Percentiles rank a stretch among this genome's conserved stretches.
These are phyloP conservation scores for Hyphopichia burtonii DNA, from an alignment of 1,139 yeast species.

Conservation along the genomic window DNA sequence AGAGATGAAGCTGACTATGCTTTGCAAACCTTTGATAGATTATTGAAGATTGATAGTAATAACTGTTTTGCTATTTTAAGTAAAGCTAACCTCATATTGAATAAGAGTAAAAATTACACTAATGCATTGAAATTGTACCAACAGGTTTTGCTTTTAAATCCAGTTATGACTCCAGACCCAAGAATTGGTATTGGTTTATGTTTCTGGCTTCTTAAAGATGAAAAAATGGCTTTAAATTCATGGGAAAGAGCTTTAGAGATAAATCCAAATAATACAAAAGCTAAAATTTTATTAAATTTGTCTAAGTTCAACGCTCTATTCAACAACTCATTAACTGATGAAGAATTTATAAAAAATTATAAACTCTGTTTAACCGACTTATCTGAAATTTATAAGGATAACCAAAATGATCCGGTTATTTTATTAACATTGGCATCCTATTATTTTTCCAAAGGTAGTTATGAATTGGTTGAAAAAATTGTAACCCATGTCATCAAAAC, in stretches of 20 bases:
- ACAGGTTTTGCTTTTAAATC: constrained; percentile 73
- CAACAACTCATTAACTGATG: constrained; percentile 57
- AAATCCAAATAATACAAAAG: constrained; percentile 59
- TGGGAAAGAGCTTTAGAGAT: constrained; percentile 82
- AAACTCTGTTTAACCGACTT: constrained; percentile 40
- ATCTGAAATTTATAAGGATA: constrained; percentile 25
- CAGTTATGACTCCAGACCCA: constrained; percentile 83
- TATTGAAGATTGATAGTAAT: constrained; percentile 47
- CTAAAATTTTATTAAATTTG: constrained; percentile 64
- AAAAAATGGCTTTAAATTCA: constrained; percentile 69
- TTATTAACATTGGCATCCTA: constrained; percentile 50
- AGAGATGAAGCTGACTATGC: constrained; percentile 63
- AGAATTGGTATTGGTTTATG: constrained; percentile 94
- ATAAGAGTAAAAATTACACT: constrained; percentile 64
- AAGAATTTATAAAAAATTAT: constrained; percentile 54
- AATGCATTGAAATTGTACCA: constrained; percentile 82
- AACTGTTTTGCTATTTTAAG: constrained; percentile 81
- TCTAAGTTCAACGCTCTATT: constrained; percentile 68
- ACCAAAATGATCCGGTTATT: constrained; percentile 34
- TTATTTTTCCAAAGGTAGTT: constrained; percentile 60
- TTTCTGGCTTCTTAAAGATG: constrained; percentile 84
- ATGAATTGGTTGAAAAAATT: constrained; percentile 56
- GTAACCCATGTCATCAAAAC: constrained; percentile 49
- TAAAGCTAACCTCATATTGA: constrained; percentile 77
- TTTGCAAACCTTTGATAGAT: constrained; percentile 56